Conservation (phyloP, 139 green algal species). For the Tetradesmus lagerheimii region DNA sequence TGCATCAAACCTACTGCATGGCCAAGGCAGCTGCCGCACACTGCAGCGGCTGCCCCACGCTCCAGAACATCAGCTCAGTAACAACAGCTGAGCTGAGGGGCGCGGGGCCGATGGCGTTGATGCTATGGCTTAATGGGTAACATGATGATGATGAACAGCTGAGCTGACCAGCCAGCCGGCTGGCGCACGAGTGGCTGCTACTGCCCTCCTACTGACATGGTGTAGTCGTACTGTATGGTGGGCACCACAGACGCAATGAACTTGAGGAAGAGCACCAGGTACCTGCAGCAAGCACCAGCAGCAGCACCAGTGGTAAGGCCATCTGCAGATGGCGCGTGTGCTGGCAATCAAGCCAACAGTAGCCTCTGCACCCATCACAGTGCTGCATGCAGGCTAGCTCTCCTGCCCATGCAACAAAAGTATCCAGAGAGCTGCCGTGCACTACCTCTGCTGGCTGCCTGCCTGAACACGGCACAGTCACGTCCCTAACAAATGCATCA, state of each 20-base stretch:
- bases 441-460: background rate
- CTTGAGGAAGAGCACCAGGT: conserved; percentile 96
- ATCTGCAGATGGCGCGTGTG: too few relatives aligned
- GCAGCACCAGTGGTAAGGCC: conserved; percentile 19
- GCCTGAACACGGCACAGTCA: background rate
- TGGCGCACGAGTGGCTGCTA: background rate
- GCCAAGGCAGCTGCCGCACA: too few relatives aligned
- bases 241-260: conserved; percentile 96
- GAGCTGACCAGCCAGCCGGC: background rate
- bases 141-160: too few relatives aligned
- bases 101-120: too few relatives aligned
- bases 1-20: too few relatives aligned
- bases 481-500: background rate
- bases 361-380: background rate
- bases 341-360: background rate
- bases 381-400: too few relatives aligned
- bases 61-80: too few relatives aligned
- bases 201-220: conserved; percentile 72
- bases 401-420: too few relatives aligned
- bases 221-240: conserved; percentile 96
- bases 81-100: too few relatives aligned
- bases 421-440: too few relatives aligned
- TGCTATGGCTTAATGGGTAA: too few relatives aligned
- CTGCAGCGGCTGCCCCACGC: too few relatives aligned
- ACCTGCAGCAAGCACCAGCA: conserved; percentile 63